These are phyloP conservation scores for Plantago ovata DNA, from an alignment of 257 asterid species.

Conservation along the genomic window DNA sequence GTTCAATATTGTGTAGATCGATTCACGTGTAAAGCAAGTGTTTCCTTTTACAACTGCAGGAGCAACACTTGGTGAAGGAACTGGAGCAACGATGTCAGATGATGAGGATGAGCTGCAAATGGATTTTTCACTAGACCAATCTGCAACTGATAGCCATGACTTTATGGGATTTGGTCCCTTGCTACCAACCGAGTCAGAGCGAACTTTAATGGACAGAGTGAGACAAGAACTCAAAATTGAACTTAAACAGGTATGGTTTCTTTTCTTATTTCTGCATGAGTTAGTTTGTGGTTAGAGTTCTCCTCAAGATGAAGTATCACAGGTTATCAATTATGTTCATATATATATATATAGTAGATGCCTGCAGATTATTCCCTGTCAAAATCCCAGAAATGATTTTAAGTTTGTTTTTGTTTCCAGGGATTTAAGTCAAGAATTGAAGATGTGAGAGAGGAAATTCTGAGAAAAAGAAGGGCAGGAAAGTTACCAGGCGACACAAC, in stretches of 20 bases:
- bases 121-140: slow-evolving; percentile 78
- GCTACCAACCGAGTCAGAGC: slow-evolving; percentile 94
- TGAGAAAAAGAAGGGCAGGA: slow-evolving; percentile 93
- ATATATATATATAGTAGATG: too few species aligned
- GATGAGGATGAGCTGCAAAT: slow-evolving; percentile 74
- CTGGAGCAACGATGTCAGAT: slow-evolving; percentile 91
- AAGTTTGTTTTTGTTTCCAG: slow-evolving; percentile 29
- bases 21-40: neutral
- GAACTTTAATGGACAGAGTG: slow-evolving; percentile 94
- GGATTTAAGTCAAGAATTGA: slow-evolving; percentile 93
- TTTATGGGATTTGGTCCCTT: slow-evolving; percentile 88
- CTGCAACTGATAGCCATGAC: slow-evolving; percentile 65
- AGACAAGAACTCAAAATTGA: slow-evolving; percentile 88
- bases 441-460: slow-evolving; percentile 92
- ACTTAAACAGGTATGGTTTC: slow-evolving; percentile 69
- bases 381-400: too few species aligned
- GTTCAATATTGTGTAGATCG: neutral
- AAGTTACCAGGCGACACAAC: slow-evolving; percentile 96
- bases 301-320: too few species aligned
- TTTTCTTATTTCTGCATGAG: neutral
- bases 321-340: too few species aligned
- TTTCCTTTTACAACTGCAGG: slow-evolving; percentile 32
- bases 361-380: too few species aligned
- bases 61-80: slow-evolving; percentile 72
- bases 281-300: too few species aligned